phyloP scores from a whole-genome alignment of 768 basidiomycete genomes.

The Russula foetens region DNA sequence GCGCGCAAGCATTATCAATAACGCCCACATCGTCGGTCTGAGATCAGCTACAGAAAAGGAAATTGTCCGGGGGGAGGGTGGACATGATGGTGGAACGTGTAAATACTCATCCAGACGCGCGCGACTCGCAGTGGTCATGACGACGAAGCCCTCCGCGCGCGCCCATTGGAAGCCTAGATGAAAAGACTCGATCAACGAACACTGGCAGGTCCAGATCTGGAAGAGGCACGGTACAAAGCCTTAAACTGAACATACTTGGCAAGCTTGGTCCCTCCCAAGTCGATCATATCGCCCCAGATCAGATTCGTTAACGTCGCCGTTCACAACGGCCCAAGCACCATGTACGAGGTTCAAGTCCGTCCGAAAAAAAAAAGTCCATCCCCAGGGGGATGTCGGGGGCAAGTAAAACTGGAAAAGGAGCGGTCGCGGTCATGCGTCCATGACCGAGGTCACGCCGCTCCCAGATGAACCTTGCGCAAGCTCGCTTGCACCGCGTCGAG shows the following conservation, averaged over 20 bases:
- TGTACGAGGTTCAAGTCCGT: constrained; percentile 74
- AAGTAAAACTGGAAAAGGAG: too few species aligned
- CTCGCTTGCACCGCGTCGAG: constrained; percentile 38
- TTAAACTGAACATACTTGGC: constrained; percentile 27
- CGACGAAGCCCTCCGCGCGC: constrained; percentile 53
- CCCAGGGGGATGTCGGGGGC: too few species aligned
- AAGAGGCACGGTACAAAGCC: too few species aligned
- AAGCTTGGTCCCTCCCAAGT: constrained; percentile 37
- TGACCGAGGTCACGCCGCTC: too few species aligned
- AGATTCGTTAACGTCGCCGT: constrained; percentile 32
- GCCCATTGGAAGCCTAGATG: constrained; percentile 68
- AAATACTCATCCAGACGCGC: neutral
- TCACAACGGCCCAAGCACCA: constrained; percentile 30
- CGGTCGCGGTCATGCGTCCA: too few species aligned
- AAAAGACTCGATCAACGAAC: too few species aligned
- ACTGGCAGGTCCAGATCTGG: too few species aligned
- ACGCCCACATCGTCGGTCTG: constrained; percentile 48
- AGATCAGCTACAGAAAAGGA: constrained; percentile 35
- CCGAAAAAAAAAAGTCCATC: too few species aligned
- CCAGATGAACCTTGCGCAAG: constrained; percentile 38
- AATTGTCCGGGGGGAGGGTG: neutral
- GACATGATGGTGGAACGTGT: constrained; percentile 10
- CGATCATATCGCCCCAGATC: constrained; percentile 56
- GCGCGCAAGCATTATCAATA: constrained; percentile 55
- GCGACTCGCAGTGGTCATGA: constrained; percentile 35